Evolutionary conservation across 495 filamentous ascomycete species (phyloP), one percentile per base, ranked within the genome.

Genomic region (Rostrohypoxylon terebratum): DNA sequence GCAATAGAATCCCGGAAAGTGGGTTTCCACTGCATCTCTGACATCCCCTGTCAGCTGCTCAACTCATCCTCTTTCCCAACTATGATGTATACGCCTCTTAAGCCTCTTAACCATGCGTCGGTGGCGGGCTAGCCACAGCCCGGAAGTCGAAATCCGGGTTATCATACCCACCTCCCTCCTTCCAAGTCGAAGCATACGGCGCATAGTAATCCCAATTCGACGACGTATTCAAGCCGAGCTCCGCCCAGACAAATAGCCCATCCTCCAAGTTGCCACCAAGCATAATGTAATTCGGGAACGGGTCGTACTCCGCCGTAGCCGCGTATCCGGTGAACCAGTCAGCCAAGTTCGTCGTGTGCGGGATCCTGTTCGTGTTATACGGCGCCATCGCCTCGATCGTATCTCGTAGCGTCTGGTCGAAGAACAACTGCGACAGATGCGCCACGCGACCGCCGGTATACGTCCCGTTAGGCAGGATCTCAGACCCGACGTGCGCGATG

Each of bases 381-480:
- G 87, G 88, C 57, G 78, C 83, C 0, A 78, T 83, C 2, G 83
- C 81, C 69, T 89, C 86, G 53, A 90, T 82, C 14, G 80, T 81
- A 31, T 79, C 77, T 61, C 83, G 77, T 21, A 88, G 81, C 11
- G 77, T 76, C 74, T 89, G 80, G 74, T 84, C 83, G 79, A 85
- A 90, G 83, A 87, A 90, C 7, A 90, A 72, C 77, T 89, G 87
- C 72, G 85, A 74, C 23, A 89, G 78, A 69, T 90, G 84, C 0
- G 82, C 78, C 13, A 84, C 78, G 3, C 59, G 67, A 4, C 86
- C 87, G 44, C 83, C 82, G 11, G 79, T 81, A 68, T 83, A 79
- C n/a, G 84, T 87, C 50, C 83, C 76, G 33, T 86, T 82, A 33
- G 81, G 81, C 47, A 77, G 68, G 11, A 76, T 47, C 58, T 63